Evolutionary conservation across 2,329 filamentous ascomycete species (phyloP).

Genomic region (Paraphaeosphaeria sporulosa): DNA sequence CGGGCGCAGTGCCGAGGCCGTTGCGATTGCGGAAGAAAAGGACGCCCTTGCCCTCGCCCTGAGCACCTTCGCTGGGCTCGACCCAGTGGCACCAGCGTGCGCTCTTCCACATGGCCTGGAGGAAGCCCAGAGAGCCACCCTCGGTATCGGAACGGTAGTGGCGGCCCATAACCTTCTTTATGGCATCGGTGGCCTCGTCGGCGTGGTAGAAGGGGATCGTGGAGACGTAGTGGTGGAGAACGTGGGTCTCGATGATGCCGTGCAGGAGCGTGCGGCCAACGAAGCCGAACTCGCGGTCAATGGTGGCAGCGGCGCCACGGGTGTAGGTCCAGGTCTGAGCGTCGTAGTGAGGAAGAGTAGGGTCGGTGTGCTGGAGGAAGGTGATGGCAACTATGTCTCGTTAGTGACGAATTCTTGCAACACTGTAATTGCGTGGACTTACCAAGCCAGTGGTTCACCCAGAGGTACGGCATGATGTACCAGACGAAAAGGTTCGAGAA

Average conservation of each 20-base stretch:
- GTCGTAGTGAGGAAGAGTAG: slow-evolving; percentile 90
- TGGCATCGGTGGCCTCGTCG: slow-evolving; percentile 91
- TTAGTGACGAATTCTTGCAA: slow-evolving; percentile 33
- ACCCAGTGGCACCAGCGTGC: slow-evolving; percentile 96
- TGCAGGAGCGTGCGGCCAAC: slow-evolving; percentile 89
- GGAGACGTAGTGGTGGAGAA: slow-evolving; percentile 96
- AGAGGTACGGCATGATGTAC: slow-evolving; percentile 94
- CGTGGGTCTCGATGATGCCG: slow-evolving; percentile 97
- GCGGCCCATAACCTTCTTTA: slow-evolving; percentile 91
- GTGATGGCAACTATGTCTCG: slow-evolving; percentile 82
- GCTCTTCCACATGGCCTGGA: slow-evolving; percentile 81
- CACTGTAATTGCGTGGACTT: slow-evolving; percentile 55
- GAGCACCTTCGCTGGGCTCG: slow-evolving; percentile 83
- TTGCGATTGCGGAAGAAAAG: slow-evolving; percentile 97
- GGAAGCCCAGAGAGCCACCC: slow-evolving; percentile 80
- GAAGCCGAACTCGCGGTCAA: slow-evolving; percentile 97
- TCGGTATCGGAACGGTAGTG: slow-evolving; percentile 89
- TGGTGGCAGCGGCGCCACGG: slow-evolving; percentile 91
- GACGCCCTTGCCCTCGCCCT: slow-evolving; percentile 82
- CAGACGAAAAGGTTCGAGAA: slow-evolving; percentile 88
- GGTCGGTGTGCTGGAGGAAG: slow-evolving; percentile 96
- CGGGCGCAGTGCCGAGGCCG: slow-evolving; percentile 73
- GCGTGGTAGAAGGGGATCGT: slow-evolving; percentile 97
- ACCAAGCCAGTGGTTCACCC: slow-evolving; percentile 99
- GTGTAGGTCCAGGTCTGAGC: slow-evolving; percentile 89